These are phyloP conservation scores for Porpolomopsis calyptriformis DNA, from an alignment of 768 basidiomycete species.

Conservation along the genomic window DNA sequence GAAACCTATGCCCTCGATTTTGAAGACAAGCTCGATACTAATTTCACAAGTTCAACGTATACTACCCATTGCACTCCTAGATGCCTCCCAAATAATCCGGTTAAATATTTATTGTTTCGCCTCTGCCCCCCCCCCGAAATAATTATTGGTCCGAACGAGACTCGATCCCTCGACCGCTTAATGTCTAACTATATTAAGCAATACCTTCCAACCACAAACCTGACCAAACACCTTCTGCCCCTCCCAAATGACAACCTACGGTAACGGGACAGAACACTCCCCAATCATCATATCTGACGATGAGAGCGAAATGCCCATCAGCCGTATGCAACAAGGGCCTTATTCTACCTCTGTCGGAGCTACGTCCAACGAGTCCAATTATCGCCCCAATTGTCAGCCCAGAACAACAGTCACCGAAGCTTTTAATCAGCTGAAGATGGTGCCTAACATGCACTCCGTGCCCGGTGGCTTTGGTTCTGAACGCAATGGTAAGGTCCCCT, in stretches of 20 bases:
- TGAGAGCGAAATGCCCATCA: neutral
- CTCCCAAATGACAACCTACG: neutral
- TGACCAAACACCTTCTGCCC: too few species aligned
- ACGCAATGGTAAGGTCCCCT: neutral
- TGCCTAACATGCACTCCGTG: neutral
- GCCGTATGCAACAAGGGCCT: neutral
- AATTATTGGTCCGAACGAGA: too few species aligned
- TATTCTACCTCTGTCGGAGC: neutral
- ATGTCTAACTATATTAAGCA: too few species aligned
- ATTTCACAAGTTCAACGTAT: too few species aligned
- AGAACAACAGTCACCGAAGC: neutral
- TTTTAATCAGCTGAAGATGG: slow-evolving; percentile 1
- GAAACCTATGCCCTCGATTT: neutral
- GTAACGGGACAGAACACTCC: slow-evolving; percentile 1
- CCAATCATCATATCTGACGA: slow-evolving; percentile 10
- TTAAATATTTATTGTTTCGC: too few species aligned
- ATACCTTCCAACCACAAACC: too few species aligned
- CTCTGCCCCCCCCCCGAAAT: too few species aligned
- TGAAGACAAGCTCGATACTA: neutral
- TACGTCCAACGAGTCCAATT: neutral
- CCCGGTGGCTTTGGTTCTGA: slow-evolving; percentile 2
- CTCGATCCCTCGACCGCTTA: too few species aligned
- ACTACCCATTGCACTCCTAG: too few species aligned
- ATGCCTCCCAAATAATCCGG: too few species aligned
- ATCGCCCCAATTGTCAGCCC: too few species aligned